Evolutionary conservation across 2,329 filamentous ascomycete species (phyloP), one percentile per base, ranked within the genome.

Genomic region (Dactylellina leptospora): DNA sequence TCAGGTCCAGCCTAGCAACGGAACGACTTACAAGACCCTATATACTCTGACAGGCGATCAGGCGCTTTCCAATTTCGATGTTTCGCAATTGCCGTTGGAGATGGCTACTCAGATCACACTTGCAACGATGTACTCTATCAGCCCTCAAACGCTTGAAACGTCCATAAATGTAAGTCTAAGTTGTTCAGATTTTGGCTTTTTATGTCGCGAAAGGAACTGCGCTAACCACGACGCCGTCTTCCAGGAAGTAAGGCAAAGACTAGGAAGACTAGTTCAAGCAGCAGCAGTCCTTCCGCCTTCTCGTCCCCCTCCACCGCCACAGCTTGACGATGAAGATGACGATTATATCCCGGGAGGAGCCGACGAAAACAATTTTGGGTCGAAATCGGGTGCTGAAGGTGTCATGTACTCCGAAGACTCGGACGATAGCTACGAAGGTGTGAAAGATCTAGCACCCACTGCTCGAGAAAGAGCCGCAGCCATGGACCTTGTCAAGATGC

Each of bases 41-140:
- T 99, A 92, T 78, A 96, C 92, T 0, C 83, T 99, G 48, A 93
- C 92, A 3, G 84, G 85, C 50, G 92, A 95, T 77, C 83, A 85
- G 51, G 89, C 86, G 5, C 83, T 96, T 20, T 89, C 87, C 74
- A 85, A 85, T 3, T 97, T 97, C 78, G 91, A 97, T 78, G 92
- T 93, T 33, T 88, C 90, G 51, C 85, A 88, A 71, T 84, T 99
- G 42, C 90, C 92, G 1, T 81, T 87, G 9, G 86, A 91, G 20
- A 81, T 96, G 64, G 86, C 96, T 2, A 85, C 91, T 13, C 90
- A 88, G 77, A 92, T 99, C 54, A 86, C 90, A n/a, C 86, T 95
- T 40, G 89, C 88, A 28, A 86, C 96, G 4, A 83, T 99, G 64
- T 84, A 87, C 28, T 86, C 87, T 13, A 83, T 96, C 58, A 89